Evolutionary conservation across 305 asterid genomes (phyloP), one percentile per base, ranked within the genome.

Genomic region (Solanum chacoense): DNA sequence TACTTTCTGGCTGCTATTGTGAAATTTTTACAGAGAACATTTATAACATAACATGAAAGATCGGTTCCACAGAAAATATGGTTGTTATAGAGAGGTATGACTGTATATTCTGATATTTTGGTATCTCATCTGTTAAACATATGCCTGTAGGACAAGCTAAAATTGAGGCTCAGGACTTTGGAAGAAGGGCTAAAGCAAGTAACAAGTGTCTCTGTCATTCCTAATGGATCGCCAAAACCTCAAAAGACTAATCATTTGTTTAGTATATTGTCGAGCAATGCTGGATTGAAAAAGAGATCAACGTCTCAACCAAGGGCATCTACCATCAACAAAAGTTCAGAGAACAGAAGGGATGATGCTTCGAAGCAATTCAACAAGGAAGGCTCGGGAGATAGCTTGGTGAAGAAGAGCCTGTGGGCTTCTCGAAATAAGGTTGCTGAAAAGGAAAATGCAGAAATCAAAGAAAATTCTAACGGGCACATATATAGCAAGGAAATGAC

Each of bases 151-250:
- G 98, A 97, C 78, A 97, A 96, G 92, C 90, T 97, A 89, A 96
- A 92, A 93, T 88, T 95, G 91, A 95, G 99, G 94, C 93, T 97
- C 67, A 97, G 93, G 93, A 96, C 94, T 24, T 92, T 95, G 73
- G 99, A 95, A 93, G 96, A 94, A 86, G 95, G 96, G 84, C 90
- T 97, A 71, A 95, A 91, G 93, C 88, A 92, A 50, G 81, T 71
- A n/a, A 72, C 95, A 87, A 90, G 45, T 90, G 87, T 89, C 83
- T 89, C 88, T 84, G 32, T 22, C 81, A 91, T 90, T 85, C 75
- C 91, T 36, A 5, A 86, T 14, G 95, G 94, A 88, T 88, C 93
- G 85, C 93, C 92, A 38, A 94, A 95, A 91, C 87, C 89, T 29
- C 94, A 90, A 42, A 97, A 93, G 85, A 71, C 93, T 31, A 89